phyloP scores from a whole-genome alignment of 495 filamentous ascomycete genomes.

The Sordaria brevicollis region DNA sequence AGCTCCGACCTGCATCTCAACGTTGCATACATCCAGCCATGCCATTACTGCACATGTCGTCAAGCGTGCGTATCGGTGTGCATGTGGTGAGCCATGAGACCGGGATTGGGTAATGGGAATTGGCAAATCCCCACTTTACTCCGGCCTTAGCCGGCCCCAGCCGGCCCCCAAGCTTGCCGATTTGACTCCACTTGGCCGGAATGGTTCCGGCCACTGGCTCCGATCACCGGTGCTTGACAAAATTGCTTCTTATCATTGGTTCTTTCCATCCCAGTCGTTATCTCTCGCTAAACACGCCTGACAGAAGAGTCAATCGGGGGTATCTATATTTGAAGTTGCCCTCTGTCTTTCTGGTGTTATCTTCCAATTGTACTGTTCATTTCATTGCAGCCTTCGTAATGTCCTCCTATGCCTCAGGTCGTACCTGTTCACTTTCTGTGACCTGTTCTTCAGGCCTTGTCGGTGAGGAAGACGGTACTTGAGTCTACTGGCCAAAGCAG shows the following conservation, averaged over 20 bases:
- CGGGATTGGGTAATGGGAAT: constrained; percentile 16
- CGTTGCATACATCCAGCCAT: background rate
- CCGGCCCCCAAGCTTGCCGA: constrained; percentile 9
- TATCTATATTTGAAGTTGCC: background rate
- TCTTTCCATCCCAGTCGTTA: background rate
- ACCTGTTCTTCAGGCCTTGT: background rate
- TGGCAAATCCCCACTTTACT: constrained; percentile 12
- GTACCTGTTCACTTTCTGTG: background rate
- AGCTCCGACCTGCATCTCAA: background rate
- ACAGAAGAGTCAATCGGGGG: background rate
- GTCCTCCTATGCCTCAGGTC: background rate
- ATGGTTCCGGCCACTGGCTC: constrained; percentile 20
- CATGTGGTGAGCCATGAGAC: background rate
- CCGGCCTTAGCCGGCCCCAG: constrained; percentile 27
- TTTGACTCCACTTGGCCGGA: constrained; percentile 18
- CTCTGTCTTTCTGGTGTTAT: background rate
- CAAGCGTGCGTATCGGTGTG: background rate
- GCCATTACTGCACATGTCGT: background rate
- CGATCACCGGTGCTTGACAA: background rate
- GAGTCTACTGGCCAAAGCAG: constrained; percentile 15
- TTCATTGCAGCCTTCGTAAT: background rate
- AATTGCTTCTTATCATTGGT: background rate
- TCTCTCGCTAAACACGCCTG: background rate
- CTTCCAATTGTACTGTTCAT: background rate
- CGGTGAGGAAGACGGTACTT: background rate